Evolutionary conservation across 805 yeast species (phyloP).

Genomic region (Metschnikowia cubensis): DNA sequence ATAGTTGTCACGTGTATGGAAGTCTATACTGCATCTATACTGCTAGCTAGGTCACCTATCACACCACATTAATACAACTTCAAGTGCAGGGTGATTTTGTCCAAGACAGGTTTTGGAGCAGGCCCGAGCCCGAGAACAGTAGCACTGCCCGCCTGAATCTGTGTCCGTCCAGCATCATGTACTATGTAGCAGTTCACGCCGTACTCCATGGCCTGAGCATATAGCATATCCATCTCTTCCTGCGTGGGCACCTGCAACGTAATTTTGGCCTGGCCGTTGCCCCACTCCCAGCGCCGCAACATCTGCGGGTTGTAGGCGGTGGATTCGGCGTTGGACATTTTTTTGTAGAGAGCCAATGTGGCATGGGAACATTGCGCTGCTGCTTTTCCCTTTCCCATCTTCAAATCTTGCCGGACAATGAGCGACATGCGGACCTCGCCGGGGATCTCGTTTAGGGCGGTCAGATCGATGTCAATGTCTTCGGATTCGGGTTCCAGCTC

Average conservation of each 20-base stretch:
- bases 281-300: constrained; percentile 70
- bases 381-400: constrained; percentile 91
- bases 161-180: constrained; percentile 97
- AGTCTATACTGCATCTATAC: too few relatives aligned
- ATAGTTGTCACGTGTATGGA: too few relatives aligned
- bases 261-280: constrained; percentile 89
- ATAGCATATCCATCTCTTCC: constrained; percentile 71
- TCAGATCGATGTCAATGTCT: constrained; percentile 57
- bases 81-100: constrained; percentile 75
- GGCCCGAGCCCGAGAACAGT: constrained; percentile 98
- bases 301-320: constrained; percentile 57
- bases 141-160: constrained; percentile 92
- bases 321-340: constrained; percentile 50
- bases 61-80: constrained; percentile 53
- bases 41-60: too few relatives aligned
- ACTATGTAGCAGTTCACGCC: constrained; percentile 78
- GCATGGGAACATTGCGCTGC: constrained; percentile 99
- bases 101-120: constrained; percentile 78
- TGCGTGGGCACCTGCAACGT: constrained; percentile 69
- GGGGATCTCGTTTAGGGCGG: constrained; percentile 57
- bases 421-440: constrained; percentile 87
- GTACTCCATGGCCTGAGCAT: constrained; percentile 73
- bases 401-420: constrained; percentile 81
- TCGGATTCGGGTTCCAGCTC: constrained; percentile 19
- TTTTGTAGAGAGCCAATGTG: constrained; percentile 82